Conservation (phyloP, 495 filamentous ascomycete species). For the Penicillium tannophilum region DNA sequence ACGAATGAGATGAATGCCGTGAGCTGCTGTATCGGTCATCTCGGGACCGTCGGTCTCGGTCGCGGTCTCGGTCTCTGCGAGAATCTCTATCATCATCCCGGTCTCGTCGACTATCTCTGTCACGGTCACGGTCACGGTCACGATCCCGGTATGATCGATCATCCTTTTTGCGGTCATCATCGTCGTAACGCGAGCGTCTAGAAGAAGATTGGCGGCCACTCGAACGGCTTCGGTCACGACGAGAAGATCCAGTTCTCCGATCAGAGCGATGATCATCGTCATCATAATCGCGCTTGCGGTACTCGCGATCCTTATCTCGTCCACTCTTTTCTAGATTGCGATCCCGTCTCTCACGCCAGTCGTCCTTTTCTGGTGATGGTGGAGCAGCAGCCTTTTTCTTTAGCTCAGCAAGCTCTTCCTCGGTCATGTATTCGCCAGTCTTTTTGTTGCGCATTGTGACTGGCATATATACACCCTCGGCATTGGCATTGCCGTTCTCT, state of each 20-base stretch:
- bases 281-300: slow-evolving; percentile 34
- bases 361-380: slow-evolving; percentile 39
- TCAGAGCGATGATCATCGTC: slow-evolving; percentile 30
- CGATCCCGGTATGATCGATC: slow-evolving; percentile 37
- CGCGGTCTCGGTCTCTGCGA: slow-evolving; percentile 39
- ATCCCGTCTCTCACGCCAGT: slow-evolving; percentile 53
- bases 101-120: slow-evolving; percentile 31
- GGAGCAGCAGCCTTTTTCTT: slow-evolving; percentile 48
- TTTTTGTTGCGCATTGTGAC: slow-evolving; percentile 65
- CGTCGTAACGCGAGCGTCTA: slow-evolving; percentile 36
- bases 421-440: slow-evolving; percentile 67
- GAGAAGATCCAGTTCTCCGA: slow-evolving; percentile 35
- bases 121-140: slow-evolving; percentile 22
- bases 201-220: slow-evolving; percentile 34
- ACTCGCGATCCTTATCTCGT: slow-evolving; percentile 39
- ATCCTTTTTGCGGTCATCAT: slow-evolving; percentile 30
- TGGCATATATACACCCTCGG: slow-evolving; percentile 64
- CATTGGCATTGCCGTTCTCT: slow-evolving; percentile 34
- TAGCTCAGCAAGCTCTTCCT: slow-evolving; percentile 57
- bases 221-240: slow-evolving; percentile 40
- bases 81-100: slow-evolving; percentile 32
- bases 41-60: slow-evolving; percentile 30
- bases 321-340: slow-evolving; percentile 53
- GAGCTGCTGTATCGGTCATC: slow-evolving; percentile 42
- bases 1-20: slow-evolving; percentile 38